A percentile compares a stretch with the other conserved stretches of the same genome.
These are phyloP conservation scores for Starmerella floricola DNA, from an alignment of 805 yeast species.

Conservation along the genomic window DNA sequence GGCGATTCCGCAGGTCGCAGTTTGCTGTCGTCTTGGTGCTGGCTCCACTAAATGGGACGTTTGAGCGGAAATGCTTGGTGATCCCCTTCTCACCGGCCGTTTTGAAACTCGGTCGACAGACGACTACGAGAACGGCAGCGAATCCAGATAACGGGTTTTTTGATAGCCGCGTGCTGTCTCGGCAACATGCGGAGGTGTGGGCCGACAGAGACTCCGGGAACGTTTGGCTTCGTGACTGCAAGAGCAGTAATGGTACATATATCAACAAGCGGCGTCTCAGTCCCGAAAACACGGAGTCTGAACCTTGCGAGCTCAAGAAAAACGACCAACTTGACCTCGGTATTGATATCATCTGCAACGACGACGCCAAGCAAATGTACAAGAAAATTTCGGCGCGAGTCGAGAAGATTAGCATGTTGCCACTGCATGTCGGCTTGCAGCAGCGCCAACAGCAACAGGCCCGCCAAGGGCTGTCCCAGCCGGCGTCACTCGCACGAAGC, in stretches of 20 bases:
- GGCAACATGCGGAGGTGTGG: constrained; percentile 88
- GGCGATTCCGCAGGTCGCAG: constrained; percentile 26
- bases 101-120: constrained; percentile 81
- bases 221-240: constrained; percentile 70
- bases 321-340: constrained; percentile 90
- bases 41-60: constrained; percentile 66
- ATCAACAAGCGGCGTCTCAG: constrained; percentile 64
- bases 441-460: constrained; percentile 7
- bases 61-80: constrained; percentile 62
- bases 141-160: constrained; percentile 75
- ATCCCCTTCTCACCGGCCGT: constrained; percentile 77
- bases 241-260: constrained; percentile 90
- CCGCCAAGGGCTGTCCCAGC: neutral
- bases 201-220: constrained; percentile 53
- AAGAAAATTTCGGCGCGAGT: constrained; percentile 76
- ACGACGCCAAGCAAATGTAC: constrained; percentile 49
- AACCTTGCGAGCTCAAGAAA: constrained; percentile 48
- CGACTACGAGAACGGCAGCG: constrained; percentile 40
- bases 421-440: constrained; percentile 27
- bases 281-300: constrained; percentile 41
- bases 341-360: constrained; percentile 53
- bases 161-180: constrained; percentile 80
- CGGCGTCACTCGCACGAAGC: constrained; percentile 10
- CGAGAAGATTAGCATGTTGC: constrained; percentile 54
- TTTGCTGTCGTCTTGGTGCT: constrained; percentile 46